These are phyloP conservation scores for Wickerhamomyces ciferrii DNA, from an alignment of 805 yeast species.

Conservation along the genomic window DNA sequence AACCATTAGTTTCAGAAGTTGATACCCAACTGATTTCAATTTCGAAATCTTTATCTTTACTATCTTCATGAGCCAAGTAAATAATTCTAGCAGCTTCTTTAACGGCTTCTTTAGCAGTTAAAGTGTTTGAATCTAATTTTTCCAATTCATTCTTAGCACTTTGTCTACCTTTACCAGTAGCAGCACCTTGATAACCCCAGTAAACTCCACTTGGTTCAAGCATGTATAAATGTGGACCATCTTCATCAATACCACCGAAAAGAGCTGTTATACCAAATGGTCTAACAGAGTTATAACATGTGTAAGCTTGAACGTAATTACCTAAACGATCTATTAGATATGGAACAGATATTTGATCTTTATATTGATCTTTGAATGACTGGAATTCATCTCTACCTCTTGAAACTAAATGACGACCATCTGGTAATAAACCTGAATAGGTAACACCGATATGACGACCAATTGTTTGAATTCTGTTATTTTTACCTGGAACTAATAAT, in stretches of 20 bases:
- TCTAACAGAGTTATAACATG: conserved; percentile 93
- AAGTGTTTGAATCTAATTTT: conserved; percentile 64
- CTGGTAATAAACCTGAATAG: conserved; percentile 93
- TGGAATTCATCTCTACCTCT: conserved; percentile 91
- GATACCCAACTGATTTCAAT: conserved; percentile 91
- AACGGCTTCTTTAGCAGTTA: conserved; percentile 77
- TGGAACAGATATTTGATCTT: conserved; percentile 71
- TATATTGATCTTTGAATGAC: conserved; percentile 70
- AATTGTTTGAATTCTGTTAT: conserved; percentile 86
- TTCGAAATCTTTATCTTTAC: conserved; percentile 95
- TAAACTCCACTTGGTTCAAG: conserved; percentile 94
- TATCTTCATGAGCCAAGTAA: conserved; percentile 93
- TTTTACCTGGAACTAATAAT: conserved; percentile 81
- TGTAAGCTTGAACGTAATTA: conserved; percentile 88
- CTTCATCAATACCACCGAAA: conserved; percentile 87
- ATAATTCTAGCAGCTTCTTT: conserved; percentile 93
- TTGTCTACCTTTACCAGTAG: conserved; percentile 98
- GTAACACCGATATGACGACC: conserved; percentile 94
- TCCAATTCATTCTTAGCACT: conserved; percentile 96
- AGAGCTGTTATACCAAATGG: conserved; percentile 95
- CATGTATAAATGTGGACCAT: conserved; percentile 93
- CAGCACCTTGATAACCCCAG: conserved; percentile 98
- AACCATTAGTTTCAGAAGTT: conserved; percentile 66
- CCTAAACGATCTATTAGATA: conserved; percentile 85
- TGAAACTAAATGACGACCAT: conserved; percentile 88